Evolutionary conservation across 2,329 filamentous ascomycete genomes (phyloP).

Genomic region (Aciculosporium take): DNA sequence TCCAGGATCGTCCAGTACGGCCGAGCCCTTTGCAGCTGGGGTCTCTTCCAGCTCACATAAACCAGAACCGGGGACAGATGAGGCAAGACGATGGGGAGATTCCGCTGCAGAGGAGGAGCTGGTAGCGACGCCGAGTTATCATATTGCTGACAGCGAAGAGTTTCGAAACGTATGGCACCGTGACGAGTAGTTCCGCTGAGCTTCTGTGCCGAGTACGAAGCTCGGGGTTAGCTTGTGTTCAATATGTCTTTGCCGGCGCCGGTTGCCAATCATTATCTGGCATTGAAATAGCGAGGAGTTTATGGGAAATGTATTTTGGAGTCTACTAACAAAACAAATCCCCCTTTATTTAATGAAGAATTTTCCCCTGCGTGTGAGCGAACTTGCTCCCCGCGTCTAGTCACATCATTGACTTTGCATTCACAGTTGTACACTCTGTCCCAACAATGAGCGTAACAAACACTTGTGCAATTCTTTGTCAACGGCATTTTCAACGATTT

Average conservation of each 20-base stretch:
- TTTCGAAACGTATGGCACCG: constrained; percentile 31
- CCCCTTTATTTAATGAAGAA: too few species aligned
- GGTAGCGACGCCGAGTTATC: constrained; percentile 12
- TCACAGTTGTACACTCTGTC: too few species aligned
- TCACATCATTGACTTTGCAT: too few species aligned
- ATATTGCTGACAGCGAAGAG: constrained; percentile 25
- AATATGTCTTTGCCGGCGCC: not conserved
- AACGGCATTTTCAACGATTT: too few species aligned
- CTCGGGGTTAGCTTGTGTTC: not conserved
- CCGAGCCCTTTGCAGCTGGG: not conserved
- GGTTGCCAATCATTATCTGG: not conserved
- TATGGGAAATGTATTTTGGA: constrained; percentile 1
- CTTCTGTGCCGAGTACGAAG: not conserved
- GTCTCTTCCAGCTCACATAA: constrained; percentile 1
- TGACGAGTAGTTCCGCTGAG: not conserved
- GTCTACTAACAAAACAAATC: not conserved
- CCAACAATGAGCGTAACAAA: too few species aligned
- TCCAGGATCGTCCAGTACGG: constrained; percentile 1
- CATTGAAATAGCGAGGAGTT: constrained; percentile 16
- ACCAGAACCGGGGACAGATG: constrained; percentile 7
- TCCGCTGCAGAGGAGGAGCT: constrained; percentile 7
- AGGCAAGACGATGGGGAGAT: constrained; percentile 7
- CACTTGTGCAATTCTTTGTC: too few species aligned
- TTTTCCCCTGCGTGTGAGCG: too few species aligned
- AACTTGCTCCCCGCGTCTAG: too few species aligned